phyloP scores from a whole-genome alignment of 2,329 filamentous ascomycete genomes.

The Dactylellina sp. region DNA sequence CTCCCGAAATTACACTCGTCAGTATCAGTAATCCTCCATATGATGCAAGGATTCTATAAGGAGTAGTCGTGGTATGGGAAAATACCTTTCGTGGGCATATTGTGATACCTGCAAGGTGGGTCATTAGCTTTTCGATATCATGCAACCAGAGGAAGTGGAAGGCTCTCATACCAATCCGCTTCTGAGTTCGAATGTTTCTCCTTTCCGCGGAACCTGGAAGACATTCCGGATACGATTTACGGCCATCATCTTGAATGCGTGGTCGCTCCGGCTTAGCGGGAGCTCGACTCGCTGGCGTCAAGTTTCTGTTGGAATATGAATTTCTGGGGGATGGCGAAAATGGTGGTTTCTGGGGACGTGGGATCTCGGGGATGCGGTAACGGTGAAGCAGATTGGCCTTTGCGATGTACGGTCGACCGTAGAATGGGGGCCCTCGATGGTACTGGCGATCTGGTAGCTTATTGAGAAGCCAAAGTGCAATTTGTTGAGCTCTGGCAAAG shows the following conservation, averaged over 20 bases:
- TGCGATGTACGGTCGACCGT: no score
- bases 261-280: constrained; percentile 50
- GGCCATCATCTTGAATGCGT: constrained; percentile 74
- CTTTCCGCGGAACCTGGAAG: constrained; percentile 87
- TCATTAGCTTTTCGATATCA: no score
- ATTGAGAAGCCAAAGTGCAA: constrained; percentile 15
- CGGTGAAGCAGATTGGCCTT: no score
- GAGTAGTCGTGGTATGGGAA: neutral
- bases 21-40: constrained; percentile 7
- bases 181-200: constrained; percentile 96
- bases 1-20: constrained; percentile 52
- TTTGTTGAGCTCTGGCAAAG: constrained; percentile 10
- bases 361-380: no score
- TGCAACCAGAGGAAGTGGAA: no score
- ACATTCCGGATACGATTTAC: constrained; percentile 96
- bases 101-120: constrained; percentile 75
- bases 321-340: neutral
- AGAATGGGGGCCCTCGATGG: no score
- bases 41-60: neutral
- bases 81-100: constrained; percentile 92
- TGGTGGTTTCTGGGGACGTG: constrained; percentile 42
- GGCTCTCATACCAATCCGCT: constrained; percentile 83
- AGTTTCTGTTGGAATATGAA: constrained; percentile 22
- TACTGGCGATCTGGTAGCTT: constrained; percentile 10
- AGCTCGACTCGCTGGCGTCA: constrained; percentile 55